Percentiles rank a stretch among this genome's conserved stretches.
phyloP scores from a whole-genome alignment of 495 filamentous ascomycete genomes.

The Aspergillus indologenus region DNA sequence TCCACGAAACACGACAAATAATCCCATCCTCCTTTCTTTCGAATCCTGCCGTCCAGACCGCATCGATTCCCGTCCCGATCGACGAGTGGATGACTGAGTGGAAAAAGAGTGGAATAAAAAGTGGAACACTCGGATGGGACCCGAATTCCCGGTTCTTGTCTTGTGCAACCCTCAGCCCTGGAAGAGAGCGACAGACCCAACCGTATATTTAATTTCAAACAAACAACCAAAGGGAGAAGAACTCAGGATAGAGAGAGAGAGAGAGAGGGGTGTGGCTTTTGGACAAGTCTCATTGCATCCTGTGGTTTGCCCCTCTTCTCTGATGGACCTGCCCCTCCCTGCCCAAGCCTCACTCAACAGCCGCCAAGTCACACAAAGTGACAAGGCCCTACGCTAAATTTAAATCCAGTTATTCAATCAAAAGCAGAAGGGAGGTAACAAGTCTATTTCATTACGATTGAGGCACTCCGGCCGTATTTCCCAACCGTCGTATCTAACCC shows the following conservation, averaged over 20 bases:
- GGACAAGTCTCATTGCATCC: not conserved
- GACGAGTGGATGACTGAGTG: not conserved
- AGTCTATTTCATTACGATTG: slow-evolving; percentile 8
- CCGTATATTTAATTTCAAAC: too few relatives aligned
- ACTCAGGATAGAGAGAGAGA: not conserved
- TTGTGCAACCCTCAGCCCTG: not conserved
- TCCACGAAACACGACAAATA: not conserved
- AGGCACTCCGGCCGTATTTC: not conserved
- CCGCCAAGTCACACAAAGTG: not conserved
- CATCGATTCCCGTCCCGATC: slow-evolving; percentile 1
- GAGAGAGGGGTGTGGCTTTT: not conserved
- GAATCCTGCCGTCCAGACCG: not conserved
- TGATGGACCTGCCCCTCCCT: not conserved
- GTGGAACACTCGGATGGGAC: not conserved
- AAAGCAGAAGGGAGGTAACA: not conserved
- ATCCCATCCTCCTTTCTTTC: not conserved
- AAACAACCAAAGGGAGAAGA: not conserved
- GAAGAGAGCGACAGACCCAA: too few relatives aligned
- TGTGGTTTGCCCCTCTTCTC: not conserved
- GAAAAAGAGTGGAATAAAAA: not conserved
- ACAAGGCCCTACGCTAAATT: not conserved
- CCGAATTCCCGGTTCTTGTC: slow-evolving; percentile 1
- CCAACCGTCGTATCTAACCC: slow-evolving; percentile 8
- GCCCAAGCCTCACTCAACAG: not conserved
- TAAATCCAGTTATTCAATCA: not conserved